Conservation (phyloP, 2,329 filamentous ascomycete genomes). For the Daldinia sp. region DNA sequence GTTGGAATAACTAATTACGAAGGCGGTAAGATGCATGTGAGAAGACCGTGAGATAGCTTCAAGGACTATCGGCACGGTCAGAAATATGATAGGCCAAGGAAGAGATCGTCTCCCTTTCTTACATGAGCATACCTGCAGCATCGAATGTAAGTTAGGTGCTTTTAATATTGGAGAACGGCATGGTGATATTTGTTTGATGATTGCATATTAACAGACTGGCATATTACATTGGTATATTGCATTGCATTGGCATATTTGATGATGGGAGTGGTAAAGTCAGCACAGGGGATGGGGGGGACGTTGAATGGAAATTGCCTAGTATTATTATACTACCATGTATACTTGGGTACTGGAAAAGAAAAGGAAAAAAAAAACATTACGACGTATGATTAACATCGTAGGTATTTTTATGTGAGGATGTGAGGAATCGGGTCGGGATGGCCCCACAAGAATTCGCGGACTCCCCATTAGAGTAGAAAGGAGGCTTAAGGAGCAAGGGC, state of each 20-base stretch:
- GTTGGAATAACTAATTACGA: not conserved
- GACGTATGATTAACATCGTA: not conserved
- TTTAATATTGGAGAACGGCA: not conserved
- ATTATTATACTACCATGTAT: not conserved
- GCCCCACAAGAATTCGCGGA: slow-evolving; percentile 13
- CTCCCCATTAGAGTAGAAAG: slow-evolving; percentile 5
- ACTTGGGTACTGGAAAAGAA: no score
- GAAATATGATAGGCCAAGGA: not conserved
- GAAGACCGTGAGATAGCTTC: not conserved
- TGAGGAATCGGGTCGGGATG: slow-evolving; percentile 8
- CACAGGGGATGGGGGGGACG: not conserved
- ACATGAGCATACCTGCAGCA: not conserved
- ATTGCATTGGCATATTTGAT: not conserved
- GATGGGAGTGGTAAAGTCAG: not conserved
- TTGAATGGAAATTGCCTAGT: not conserved
- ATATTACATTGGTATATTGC: not conserved
- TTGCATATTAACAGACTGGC: not conserved
- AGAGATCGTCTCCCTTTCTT: not conserved
- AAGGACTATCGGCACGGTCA: not conserved
- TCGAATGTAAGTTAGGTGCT: not conserved
- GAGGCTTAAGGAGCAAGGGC: slow-evolving; percentile 14
- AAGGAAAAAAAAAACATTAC: no score
- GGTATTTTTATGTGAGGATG: not conserved
- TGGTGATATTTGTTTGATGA: not conserved
- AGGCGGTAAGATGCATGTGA: not conserved